Evolutionary conservation across 257 asterid genomes (phyloP), one percentile per base, ranked within the genome.

Genomic region (Gardenia jasminoides): DNA sequence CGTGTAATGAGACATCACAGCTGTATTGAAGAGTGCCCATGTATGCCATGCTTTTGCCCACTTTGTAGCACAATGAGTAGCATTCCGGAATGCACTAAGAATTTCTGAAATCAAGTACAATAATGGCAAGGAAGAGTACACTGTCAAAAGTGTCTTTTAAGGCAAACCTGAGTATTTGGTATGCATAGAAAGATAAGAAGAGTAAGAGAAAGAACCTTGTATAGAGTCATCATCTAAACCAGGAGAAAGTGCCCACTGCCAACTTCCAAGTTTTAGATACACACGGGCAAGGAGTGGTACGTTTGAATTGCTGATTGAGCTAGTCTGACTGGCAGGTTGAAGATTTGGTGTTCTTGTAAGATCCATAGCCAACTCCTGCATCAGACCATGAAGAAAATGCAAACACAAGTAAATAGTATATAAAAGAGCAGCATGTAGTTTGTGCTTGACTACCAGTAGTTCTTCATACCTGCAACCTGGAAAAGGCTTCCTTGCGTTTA

Each of bases 21-120:
- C 98, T 58, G 99, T 96, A 75, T 96, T 96, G 83, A 93, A 96
- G 72, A 92, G 97, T 48, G 99, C 99, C 99, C 99, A 96, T 46
- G 87, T 92, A 85, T 96, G 99, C 99, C 99, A 96, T 75, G 98
- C 97, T 83, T 90, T 96, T 80, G 92, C 98, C 96, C 97, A 96
- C 84, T 88, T 91, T 33, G 97, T 82, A 36, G 99, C 96, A 85
- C 88, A 85, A 24, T 89, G 97, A 79, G 99, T 96, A 15, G 98
- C 97, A 80, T 90, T 91, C 43, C 85, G 87, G 67, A 93, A 92
- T 82, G 99, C 99, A 73, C 78, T 84, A 76, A 92, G 98, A 76
- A 93, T 96, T 86, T 96, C 99, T 96, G 90, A 76, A 86, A 82
- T 73, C 80, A 68, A 36, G 58, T 67, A 64, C 67, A 47, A 4